Percentiles rank a stretch among this genome's conserved stretches.
Evolutionary conservation across 495 filamentous ascomycete genomes (phyloP).

Genomic region (Lepidopterella palustris): DNA sequence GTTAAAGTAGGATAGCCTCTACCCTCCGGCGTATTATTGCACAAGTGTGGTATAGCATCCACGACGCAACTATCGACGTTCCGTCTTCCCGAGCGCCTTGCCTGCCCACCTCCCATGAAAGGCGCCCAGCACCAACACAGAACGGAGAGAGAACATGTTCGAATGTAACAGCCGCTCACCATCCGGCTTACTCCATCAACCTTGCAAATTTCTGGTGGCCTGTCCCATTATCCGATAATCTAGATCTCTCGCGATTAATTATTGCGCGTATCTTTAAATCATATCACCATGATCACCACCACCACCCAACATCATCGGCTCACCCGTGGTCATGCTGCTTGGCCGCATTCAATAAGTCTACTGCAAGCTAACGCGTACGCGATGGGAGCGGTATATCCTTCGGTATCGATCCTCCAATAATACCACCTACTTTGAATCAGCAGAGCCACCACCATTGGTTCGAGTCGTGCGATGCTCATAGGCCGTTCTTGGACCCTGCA

Average conservation of each 20-base stretch:
- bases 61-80: neutral
- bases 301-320: neutral
- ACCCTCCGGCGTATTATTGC: neutral
- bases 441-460: neutral
- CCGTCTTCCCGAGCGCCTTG: neutral
- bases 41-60: neutral
- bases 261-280: no score
- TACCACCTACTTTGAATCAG: neutral
- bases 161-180: no score
- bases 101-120: no score
- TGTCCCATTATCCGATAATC: no score
- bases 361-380: neutral
- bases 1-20: neutral
- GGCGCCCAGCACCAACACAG: no score
- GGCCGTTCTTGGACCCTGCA: neutral
- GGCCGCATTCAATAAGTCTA: neutral
- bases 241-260: no score
- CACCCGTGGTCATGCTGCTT: neutral
- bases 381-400: neutral
- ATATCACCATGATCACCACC: no score
- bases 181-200: no score
- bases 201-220: no score
- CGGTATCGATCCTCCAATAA: neutral
- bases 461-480: neutral
- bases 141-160: no score